Evolutionary conservation across 2,329 filamentous ascomycete genomes (phyloP).

Genomic region (Epichloe baconii): DNA sequence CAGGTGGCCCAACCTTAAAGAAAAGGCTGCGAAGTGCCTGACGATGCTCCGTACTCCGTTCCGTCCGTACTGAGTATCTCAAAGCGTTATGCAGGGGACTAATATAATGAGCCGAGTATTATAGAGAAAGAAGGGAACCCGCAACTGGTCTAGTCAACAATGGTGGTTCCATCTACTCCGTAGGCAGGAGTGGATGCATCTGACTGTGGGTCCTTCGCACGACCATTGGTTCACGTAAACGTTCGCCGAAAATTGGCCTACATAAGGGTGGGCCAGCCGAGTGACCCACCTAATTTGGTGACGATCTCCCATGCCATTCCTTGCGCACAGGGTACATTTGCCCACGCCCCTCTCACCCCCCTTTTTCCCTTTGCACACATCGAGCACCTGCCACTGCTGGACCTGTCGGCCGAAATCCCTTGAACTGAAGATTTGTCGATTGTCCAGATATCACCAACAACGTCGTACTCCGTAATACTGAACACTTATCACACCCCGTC

Average conservation of each 20-base stretch:
- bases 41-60: no score
- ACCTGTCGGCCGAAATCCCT: conserved; percentile 5
- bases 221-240: not conserved
- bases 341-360: not conserved
- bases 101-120: not conserved
- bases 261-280: not conserved
- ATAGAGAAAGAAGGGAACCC: not conserved
- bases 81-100: not conserved
- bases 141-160: not conserved
- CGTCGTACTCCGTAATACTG: no score
- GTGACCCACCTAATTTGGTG: conserved; percentile 1
- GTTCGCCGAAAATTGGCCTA: conserved; percentile 5
- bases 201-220: not conserved
- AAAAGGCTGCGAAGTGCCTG: no score
- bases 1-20: no score
- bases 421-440: not conserved
- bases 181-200: not conserved
- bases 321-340: not conserved
- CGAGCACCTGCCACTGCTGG: not conserved
- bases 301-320: conserved; percentile 1
- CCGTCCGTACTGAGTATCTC: not conserved
- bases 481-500: not conserved
- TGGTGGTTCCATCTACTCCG: not conserved
- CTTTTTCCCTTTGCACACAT: not conserved
- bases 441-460: not conserved